Conservation (phyloP, 305 asterid genomes). For the Withania somnifera region DNA sequence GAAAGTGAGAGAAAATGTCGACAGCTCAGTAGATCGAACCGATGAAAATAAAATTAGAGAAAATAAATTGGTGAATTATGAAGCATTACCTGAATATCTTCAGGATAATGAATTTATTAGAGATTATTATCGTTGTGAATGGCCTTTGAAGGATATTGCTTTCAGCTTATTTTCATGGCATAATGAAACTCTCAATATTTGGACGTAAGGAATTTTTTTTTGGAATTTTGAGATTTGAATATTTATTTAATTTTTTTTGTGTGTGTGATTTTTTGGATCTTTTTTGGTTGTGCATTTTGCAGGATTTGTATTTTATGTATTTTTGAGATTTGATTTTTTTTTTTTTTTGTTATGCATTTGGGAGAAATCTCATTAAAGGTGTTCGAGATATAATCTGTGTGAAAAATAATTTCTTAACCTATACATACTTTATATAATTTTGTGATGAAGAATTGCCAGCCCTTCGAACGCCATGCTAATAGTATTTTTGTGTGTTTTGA, state of each 20-base stretch:
- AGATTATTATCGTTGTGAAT: constrained; percentile 72
- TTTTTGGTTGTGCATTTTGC: constrained; percentile 45
- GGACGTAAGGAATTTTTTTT: constrained; percentile 44
- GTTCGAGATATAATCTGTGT: no score
- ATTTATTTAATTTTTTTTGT: background rate
- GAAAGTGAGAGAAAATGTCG: background rate
- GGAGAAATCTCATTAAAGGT: no score
- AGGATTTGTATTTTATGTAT: constrained; percentile 44
- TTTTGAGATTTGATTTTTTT: no score
- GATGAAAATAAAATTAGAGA: background rate
- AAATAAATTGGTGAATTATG: constrained; percentile 39
- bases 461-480: no score
- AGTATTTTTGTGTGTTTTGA: no score
- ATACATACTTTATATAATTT: no score
- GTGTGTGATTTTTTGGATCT: background rate
- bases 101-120: constrained; percentile 71
- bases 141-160: constrained; percentile 59
- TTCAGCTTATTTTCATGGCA: constrained; percentile 69
- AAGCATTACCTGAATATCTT: constrained; percentile 66
- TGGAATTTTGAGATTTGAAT: background rate
- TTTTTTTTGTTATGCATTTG: no score
- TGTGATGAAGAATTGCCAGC: no score
- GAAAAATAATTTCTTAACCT: no score
- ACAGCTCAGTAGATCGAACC: background rate
- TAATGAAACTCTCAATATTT: constrained; percentile 73